Base-by-base conservation (phyloP, 2,329 filamentous ascomycete genomes). In the Claviceps arundinis region DNA sequence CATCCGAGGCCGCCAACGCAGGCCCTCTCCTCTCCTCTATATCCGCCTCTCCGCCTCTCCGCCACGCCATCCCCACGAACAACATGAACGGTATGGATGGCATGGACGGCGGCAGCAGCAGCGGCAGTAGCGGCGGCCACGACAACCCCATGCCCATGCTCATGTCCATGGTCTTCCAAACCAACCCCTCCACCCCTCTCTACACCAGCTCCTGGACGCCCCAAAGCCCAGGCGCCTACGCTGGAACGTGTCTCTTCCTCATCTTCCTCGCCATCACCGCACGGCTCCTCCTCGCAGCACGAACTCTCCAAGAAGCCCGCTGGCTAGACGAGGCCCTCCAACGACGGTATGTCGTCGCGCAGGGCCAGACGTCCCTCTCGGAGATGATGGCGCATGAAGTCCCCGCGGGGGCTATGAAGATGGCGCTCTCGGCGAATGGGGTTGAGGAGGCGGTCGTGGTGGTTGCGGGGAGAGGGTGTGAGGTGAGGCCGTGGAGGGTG, bases 211-310 rank as follows among this genome's bases (percentile, higher is more conserved):
- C 73, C 50, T 97, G 90, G 89, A 85, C 85, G 2, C 91, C 91
- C 5, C 69, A 64, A 30, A 82, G 71, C 38, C 71, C 76, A 5
- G 88, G 84, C 59, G 71, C 77, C 54, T 97, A 96, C 68, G 89
- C 88, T 1, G 91, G 82, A 52, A 95, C 89, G 30, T 95, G 91
- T 73, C 87, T 96, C 66, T 96, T 96, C 70, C 77, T 96, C 54
- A 82, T 95, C 64, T 60, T 85, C 45, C 81, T 97, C 50, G 83
- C 82, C 55, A 73, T 83, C 55, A 62, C 85, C 52, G 82, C 84
- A 62, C 85, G 90, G 50, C 70, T 74, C 19, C 73, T 95, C 16
- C 71, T 91, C 49, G 89, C 89, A 2, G 73, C 79, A 60, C 89
- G 88, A 64, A 80, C 70, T 70, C 81, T 72, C 67, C 77, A 70